A percentile compares a stretch with the other conserved stretches of the same genome.
Conservation (phyloP, 140 eudicot species). For the Ambrosia hybrid region DNA sequence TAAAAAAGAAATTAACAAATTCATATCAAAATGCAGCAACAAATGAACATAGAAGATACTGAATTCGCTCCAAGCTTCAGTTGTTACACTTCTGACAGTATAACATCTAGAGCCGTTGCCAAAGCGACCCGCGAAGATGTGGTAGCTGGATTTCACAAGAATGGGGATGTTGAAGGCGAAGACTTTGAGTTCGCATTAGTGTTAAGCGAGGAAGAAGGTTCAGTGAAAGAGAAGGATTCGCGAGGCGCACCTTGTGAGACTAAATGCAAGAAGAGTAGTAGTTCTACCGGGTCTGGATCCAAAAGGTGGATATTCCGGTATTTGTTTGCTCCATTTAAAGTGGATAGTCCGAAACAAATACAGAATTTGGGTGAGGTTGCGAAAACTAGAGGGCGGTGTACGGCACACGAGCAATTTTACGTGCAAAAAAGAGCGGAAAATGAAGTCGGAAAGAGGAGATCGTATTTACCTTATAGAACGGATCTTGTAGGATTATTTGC, state of each 20-base stretch:
- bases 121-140: conserved; percentile 22
- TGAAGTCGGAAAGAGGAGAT: conserved; percentile 46
- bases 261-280: conserved; percentile 45
- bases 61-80: conserved; percentile 51
- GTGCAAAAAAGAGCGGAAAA: conserved; percentile 38
- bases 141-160: not conserved
- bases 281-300: conserved; percentile 42
- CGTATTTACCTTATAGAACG: conserved; percentile 32
- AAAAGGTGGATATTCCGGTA: conserved; percentile 35
- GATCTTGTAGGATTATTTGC: conserved; percentile 59
- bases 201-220: not conserved
- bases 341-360: conserved; percentile 24
- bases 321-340: conserved; percentile 30
- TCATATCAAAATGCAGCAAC: conserved; percentile 3
- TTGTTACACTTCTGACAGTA: conserved; percentile 38
- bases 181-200: conserved; percentile 36
- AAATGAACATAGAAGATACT: not conserved
- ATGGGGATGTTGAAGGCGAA: not conserved
- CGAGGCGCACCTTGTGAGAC: no score
- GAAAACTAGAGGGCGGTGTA: conserved; percentile 21
- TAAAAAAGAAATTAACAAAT: not conserved
- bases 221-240: conserved; percentile 7
- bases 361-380: not conserved
- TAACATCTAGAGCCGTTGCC: conserved; percentile 34
- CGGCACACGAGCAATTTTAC: conserved; percentile 41